Base-by-base conservation (phyloP, 1,284 basidiomycete genomes). In the Mycosarcoma maydis region DNA sequence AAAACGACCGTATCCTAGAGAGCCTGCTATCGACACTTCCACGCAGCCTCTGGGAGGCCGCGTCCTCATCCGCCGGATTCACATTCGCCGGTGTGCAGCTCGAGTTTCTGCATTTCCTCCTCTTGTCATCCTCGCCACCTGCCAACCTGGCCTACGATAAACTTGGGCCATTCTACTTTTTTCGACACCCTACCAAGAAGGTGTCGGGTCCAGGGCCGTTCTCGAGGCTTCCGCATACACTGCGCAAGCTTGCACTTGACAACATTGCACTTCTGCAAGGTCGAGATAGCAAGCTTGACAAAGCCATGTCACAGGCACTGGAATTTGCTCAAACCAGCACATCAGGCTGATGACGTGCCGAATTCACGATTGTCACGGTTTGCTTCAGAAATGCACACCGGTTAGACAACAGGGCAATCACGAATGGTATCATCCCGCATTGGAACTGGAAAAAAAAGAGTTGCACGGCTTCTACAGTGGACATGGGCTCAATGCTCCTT, bases 81-180 rank as follows among this genome's bases (percentile, higher is more conserved):
- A 17, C 50, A 11, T 61, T 61, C 22, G 61, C 61, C 9, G 50
- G 42, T 2, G 20, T 55, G 33, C 52, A 66, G 39, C 54, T 66
- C 17, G 50, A 57, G 19, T 55, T 71, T 20, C 44, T 71, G 5
- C 61, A 57, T n/a, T 72, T 59, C 45, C 36, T 67, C 11, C 40
- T 67, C 10, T 27, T 62, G 46, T 32, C 67, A 14, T 56, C 65
- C 9, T 47, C 54, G 17, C 53, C 45, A 3, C 52, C 61, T 17
- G 27, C 22, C 7, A 16, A 22, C 17, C 54, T 58, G 13, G 34
- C 54, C 6, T 59, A 46, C 33, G 53, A 54, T 6, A 49, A 52
- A 32, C 53, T 72, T 17, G 56, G 42, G 6, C 65, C 70, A 2
- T 69, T 60, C 47, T 72, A 69, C 46, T 62, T 53, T 56, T 39